A percentile compares a stretch with the other conserved stretches of the same genome.
Conservation (phyloP, 257 asterid genomes). For the Nicotiana otophora region DNA sequence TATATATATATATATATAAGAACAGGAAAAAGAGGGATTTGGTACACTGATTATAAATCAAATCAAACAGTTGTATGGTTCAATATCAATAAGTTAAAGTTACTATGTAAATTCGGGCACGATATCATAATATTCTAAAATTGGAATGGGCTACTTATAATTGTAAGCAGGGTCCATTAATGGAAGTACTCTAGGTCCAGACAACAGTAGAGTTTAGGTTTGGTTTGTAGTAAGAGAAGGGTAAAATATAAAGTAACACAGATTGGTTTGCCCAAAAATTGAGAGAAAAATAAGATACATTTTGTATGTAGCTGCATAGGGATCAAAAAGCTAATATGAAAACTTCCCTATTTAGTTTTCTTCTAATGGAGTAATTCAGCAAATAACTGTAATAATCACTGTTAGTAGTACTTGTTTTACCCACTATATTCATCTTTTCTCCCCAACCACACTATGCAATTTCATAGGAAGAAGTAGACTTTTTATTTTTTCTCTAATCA, state of each 20-base stretch:
- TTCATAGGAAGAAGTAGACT: no score
- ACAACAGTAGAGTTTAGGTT: neutral
- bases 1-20: neutral
- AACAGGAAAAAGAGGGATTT: neutral
- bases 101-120: conserved; percentile 7
- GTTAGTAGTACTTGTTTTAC: neutral
- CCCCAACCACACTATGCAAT: neutral
- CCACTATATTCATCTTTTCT: neutral
- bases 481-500: no score
- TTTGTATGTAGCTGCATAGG: neutral
- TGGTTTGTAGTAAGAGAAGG: neutral
- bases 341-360: no score
- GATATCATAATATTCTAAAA: neutral
- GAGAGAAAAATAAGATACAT: neutral
- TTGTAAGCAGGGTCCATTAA: neutral
- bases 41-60: conserved; percentile 40
- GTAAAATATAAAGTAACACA: neutral
- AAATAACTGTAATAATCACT: neutral
- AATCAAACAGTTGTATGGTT: conserved; percentile 48
- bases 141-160: neutral
- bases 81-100: conserved; percentile 12
- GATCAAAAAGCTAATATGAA: neutral
- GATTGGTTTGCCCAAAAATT: no score
- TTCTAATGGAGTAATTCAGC: no score
- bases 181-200: neutral